phyloP scores from a whole-genome alignment of 345 rosid genomes.

The Eutrema heterophyllum region DNA sequence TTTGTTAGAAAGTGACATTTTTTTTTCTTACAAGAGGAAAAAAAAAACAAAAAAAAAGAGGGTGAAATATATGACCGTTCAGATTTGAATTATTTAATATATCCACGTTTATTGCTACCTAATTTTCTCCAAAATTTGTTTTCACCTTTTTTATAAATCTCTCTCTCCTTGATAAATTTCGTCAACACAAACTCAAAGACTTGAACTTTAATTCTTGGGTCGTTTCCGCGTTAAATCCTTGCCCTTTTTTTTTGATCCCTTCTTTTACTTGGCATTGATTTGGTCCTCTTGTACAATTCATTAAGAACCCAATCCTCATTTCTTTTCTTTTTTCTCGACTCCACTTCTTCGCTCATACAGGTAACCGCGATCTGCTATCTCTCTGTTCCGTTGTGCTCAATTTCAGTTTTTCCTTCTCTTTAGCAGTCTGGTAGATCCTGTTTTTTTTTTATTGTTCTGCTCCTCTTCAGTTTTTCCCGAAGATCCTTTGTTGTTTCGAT shows the following conservation, averaged over 20 bases:
- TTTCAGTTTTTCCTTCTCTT: background rate
- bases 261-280: constrained; percentile 18
- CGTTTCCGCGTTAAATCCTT: constrained; percentile 26
- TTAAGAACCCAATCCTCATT: background rate
- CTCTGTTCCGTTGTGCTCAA: background rate
- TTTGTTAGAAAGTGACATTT: background rate
- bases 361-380: constrained; percentile 12
- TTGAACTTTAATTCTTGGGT: background rate
- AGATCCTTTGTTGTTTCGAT: background rate
- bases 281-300: background rate
- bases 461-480: background rate
- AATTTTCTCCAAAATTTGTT: background rate
- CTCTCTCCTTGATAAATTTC: background rate
- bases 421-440: background rate
- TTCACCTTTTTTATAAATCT: too few species aligned
- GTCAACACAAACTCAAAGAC: constrained; percentile 11
- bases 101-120: background rate
- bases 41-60: background rate
- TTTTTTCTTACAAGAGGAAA: background rate
- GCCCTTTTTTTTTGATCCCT: background rate
- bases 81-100: background rate
- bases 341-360: constrained; percentile 1
- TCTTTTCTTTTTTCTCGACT: background rate
- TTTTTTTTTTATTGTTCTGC: background rate
- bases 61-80: constrained; percentile 14